These are phyloP conservation scores for Afroboletus lepidellus DNA, from an alignment of 1,284 basidiomycete species.

Conservation along the genomic window DNA sequence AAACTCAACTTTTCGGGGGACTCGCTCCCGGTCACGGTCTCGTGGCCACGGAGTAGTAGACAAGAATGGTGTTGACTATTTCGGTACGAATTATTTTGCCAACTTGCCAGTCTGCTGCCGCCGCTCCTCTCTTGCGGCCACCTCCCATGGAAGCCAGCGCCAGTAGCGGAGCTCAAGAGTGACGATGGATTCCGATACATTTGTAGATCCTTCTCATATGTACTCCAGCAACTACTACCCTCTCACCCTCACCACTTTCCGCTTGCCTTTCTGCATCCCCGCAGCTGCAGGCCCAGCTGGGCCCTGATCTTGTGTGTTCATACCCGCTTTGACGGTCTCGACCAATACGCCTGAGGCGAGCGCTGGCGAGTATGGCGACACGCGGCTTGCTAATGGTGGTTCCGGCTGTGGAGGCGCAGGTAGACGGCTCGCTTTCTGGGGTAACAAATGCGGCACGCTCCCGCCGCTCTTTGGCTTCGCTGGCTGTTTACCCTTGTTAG, in stretches of 20 bases:
- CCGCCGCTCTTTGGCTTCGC: constrained; percentile 39
- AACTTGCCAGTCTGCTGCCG: no score
- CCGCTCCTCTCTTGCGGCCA: no score
- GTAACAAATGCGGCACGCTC: constrained; percentile 23
- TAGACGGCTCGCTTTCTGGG: constrained; percentile 31
- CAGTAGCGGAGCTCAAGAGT: background rate
- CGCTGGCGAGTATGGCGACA: constrained; percentile 69
- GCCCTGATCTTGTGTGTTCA: constrained; percentile 58
- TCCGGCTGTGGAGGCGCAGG: constrained; percentile 55
- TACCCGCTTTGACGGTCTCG: constrained; percentile 77
- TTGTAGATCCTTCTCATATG: constrained; percentile 30
- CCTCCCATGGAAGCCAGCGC: no score
- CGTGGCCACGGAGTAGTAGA: no score
- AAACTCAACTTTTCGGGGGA: no score
- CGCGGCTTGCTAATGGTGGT: constrained; percentile 50
- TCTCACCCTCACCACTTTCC: constrained; percentile 77
- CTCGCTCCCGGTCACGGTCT: no score
- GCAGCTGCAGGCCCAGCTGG: constrained; percentile 34
- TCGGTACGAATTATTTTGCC: no score
- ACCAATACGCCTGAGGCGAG: constrained; percentile 70
- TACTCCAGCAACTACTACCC: constrained; percentile 35
- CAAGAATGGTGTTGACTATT: no score
- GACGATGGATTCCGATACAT: constrained; percentile 22
- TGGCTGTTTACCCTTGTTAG: constrained; percentile 45
- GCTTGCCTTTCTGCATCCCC: constrained; percentile 66